Percentiles rank a stretch among this genome's conserved stretches.
phyloP scores from a whole-genome alignment of 306 rosid species.

The Hippophae tibetana region DNA sequence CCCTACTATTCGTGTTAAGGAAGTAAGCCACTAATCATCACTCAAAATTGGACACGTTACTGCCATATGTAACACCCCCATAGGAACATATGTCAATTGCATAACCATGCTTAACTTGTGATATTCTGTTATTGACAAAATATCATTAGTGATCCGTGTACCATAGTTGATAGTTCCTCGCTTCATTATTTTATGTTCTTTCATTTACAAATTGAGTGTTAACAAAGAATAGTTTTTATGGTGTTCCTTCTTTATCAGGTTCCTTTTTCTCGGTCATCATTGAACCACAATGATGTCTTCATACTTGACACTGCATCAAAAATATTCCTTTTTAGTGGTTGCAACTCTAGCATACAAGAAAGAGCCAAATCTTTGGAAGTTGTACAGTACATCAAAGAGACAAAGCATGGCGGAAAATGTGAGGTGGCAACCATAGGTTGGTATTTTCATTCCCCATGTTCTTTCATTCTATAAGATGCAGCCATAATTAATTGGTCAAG shows the following conservation, averaged over 20 bases:
- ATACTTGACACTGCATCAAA: constrained; percentile 88
- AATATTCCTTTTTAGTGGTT: constrained; percentile 82
- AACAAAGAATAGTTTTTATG: constrained; percentile 13
- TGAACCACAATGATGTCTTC: constrained; percentile 82
- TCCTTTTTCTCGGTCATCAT: constrained; percentile 74
- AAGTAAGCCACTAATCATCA: constrained; percentile 34
- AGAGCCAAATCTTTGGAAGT: constrained; percentile 94
- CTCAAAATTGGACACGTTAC: not conserved
- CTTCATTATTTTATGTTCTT: not conserved
- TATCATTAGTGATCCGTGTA: too few relatives aligned
- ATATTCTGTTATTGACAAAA: too few relatives aligned
- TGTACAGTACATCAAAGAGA: constrained; percentile 78
- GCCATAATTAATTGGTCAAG: constrained; percentile 17
- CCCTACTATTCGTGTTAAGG: constrained; percentile 77
- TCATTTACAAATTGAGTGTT: constrained; percentile 10
- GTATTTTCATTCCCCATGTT: constrained; percentile 20
- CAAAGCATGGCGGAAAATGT: constrained; percentile 68
- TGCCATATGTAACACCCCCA: too few relatives aligned
- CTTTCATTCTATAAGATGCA: constrained; percentile 10
- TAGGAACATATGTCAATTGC: too few relatives aligned
- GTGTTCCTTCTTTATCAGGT: constrained; percentile 40
- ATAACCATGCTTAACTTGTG: too few relatives aligned
- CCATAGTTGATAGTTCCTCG: not conserved
- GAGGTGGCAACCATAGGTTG: constrained; percentile 84
- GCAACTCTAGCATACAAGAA: constrained; percentile 90